Evolutionary conservation across 306 rosid genomes (phyloP).

Genomic region (Gillenia trifoliata): DNA sequence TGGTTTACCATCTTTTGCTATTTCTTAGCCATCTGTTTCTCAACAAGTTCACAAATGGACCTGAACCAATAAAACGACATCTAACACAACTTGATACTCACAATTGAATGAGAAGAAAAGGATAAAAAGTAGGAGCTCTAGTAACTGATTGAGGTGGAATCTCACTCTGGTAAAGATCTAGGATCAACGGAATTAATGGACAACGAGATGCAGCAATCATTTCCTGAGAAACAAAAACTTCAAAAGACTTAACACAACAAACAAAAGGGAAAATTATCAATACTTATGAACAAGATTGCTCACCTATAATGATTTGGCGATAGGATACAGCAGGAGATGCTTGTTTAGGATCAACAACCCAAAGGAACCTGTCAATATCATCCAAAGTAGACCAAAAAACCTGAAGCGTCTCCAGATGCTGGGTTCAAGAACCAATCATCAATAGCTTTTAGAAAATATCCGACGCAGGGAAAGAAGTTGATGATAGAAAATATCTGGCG

Average conservation of each 20-base stretch:
- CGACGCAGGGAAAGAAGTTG: neutral
- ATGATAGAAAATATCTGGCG: neutral
- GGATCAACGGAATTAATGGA: constrained; percentile 25
- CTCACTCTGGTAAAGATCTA: constrained; percentile 40
- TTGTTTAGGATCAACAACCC: constrained; percentile 19
- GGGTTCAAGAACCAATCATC: neutral
- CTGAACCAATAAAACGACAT: constrained; percentile 37
- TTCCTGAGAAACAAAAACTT: constrained; percentile 24
- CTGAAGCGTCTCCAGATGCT: constrained; percentile 38
- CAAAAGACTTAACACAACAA: neutral
- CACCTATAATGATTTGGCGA: constrained; percentile 23
- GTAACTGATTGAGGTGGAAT: constrained; percentile 11
- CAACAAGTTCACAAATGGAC: constrained; percentile 17
- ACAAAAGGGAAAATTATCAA: neutral
- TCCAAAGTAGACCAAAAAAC: constrained; percentile 34
- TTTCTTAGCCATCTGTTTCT: constrained; percentile 32
- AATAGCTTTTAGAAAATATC: neutral
- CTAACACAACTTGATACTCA: constrained; percentile 22
- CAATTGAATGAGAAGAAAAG: neutral
- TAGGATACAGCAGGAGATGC: constrained; percentile 15
- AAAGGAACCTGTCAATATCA: constrained; percentile 27
- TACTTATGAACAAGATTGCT: neutral
- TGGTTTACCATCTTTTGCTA: constrained; percentile 26
- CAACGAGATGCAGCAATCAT: constrained; percentile 23
- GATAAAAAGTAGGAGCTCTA: neutral